Evolutionary conservation across 2,329 filamentous ascomycete genomes (phyloP).

Genomic region (Verticillium dahliae): DNA sequence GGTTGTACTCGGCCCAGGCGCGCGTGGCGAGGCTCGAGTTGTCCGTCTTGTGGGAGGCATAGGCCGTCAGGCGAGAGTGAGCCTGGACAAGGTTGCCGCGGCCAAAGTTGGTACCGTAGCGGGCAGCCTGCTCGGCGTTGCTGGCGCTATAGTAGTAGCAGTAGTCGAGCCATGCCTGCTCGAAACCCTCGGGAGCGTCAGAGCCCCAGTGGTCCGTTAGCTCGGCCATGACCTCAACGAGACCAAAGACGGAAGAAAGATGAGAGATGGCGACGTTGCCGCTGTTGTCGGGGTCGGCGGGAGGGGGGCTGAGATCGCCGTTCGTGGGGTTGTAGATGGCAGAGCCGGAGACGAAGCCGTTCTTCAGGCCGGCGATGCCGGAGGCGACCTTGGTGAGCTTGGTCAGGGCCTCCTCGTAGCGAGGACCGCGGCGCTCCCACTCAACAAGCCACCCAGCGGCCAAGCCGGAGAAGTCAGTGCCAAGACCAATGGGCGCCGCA

Average conservation of each 20-base stretch:
- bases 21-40: conserved; percentile 41
- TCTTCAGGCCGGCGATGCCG: conserved; percentile 47
- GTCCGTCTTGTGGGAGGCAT: conserved; percentile 33
- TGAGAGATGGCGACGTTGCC: conserved; percentile 48
- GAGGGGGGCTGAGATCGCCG: conserved; percentile 44
- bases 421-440: conserved; percentile 49
- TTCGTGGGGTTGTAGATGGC: conserved; percentile 43
- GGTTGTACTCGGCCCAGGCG: conserved; percentile 49
- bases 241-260: conserved; percentile 50
- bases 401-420: conserved; percentile 42
- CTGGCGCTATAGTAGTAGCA: conserved; percentile 50
- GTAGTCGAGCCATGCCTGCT: conserved; percentile 52
- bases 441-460: conserved; percentile 53
- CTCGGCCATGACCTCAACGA: conserved; percentile 52
- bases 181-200: conserved; percentile 39
- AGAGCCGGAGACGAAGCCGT: conserved; percentile 52
- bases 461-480: conserved; percentile 53
- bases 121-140: conserved; percentile 39
- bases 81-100: conserved; percentile 43
- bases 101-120: conserved; percentile 46
- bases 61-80: conserved; percentile 53
- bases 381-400: conserved; percentile 42
- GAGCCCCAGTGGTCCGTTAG: conserved; percentile 40
- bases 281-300: conserved; percentile 42
- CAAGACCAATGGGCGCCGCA: conserved; percentile 42